Base-by-base conservation (phyloP, 352 stramenopile species). In the Globisporangium cylindrosporum region DNA sequence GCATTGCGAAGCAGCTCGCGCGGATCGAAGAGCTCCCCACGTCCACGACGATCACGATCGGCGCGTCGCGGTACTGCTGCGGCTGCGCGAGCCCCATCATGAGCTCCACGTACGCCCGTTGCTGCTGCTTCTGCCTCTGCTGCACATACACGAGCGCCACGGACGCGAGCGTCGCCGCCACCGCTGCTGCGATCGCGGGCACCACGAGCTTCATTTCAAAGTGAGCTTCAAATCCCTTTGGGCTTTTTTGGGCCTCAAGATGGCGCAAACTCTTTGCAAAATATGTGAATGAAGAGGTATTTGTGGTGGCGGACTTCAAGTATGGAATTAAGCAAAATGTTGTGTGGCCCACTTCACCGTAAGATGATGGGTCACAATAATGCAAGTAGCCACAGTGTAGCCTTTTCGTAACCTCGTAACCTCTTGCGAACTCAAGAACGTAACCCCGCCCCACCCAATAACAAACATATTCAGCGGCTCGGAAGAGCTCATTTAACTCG, bases 11-110 rank as follows among this genome's bases (percentile, higher is more conserved):
- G 55, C 90, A 93, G 62, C 86, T 97, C 67, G 90, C 91, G 56
- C 94, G 92, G 59, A 98, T 84, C 46, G 92, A 98, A 20, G 92
- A 98, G 75, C 91, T 98, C 64, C 94, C 95, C 32, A 98, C 81
- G 74, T 98, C 95, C 34, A 98, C 73, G 38, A 95, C 86, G 57
- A 98, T 71, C 51, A 82, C 71, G 32, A 91, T 67, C 25, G 83
- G 80, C 25, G 78, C 65, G 18, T 74, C 74, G 24, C 70, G 73
- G 67, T 89, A 90, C 38, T 74, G 59, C n/a, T 80, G 56, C n/a
- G 75, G 73, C 27, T 81, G 66, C 10, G 79, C 77, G 18, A 74
- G 20, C 0, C 80, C 77, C 4, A 41, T 54, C 20, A 83, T 15
- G 34, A 82, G 61, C 53, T 64, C 72, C 29, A 62, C 60, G 25